Percentiles rank a stretch among this genome's conserved stretches.
These are phyloP conservation scores for cucumber (Cucumis sativus) DNA, from an alignment of 306 rosid species.

Conservation along the genomic window Cucumber_9930_V3 NC_026655.2:17424001-17424500, in stretches of 20 bases:
- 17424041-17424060: constrained; percentile 80
- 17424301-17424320: constrained; percentile 68
- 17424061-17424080: constrained; percentile 94
- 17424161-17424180: not conserved
- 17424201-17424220: constrained; percentile 16
- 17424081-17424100: constrained; percentile 78
- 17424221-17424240: constrained; percentile 51
- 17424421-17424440: not conserved
- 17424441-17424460: not conserved
- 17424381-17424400: constrained; percentile 2
- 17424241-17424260: constrained; percentile 50
- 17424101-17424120: constrained; percentile 65
- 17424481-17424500: not conserved
- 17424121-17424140: constrained; percentile 45
- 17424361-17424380: constrained; percentile 36
- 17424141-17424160: constrained; percentile 45
- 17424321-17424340: constrained; percentile 70
- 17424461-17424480: not conserved
- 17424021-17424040: constrained; percentile 64
- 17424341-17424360: constrained; percentile 60
- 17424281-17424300: constrained; percentile 63
- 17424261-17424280: constrained; percentile 64
- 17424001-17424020: constrained; percentile 94
- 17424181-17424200: not conserved
- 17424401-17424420: constrained; percentile 10